Base-by-base conservation (phyloP, 257 asterid species). In the Lantana camara region DNA sequence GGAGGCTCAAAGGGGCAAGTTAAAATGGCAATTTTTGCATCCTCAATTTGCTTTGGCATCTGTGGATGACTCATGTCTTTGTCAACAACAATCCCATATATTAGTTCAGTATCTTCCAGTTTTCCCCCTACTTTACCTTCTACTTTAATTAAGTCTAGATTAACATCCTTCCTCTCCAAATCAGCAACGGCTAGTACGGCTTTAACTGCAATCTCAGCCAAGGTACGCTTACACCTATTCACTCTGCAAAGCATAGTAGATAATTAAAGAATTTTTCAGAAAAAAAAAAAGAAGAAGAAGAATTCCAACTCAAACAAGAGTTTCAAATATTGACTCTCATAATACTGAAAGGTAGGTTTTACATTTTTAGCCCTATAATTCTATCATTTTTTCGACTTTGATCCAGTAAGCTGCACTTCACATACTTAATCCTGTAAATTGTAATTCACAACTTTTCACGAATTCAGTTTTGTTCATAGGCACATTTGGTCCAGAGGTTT, bases 1-100 rank as follows among this genome's bases (percentile, higher is more conserved):
- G 98, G 98, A 29, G 96, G 97, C 82, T 90, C 98, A 85, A 90
- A 90, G 16, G 98, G 96, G 72, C 98, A 93, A 10, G 98, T 89
- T 68, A 93, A 68, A 51, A 92, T 92, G 63, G 98, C 98, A 73
- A 92, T 89, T 27, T 85, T 84, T 4, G 96, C 97, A 79, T 93
- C 95, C 77, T 82, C 80, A 24, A 93, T 93, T 70, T 85, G 90
- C 75, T 93, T 93, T 11, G 98, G 97, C 98, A 93, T 90, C 81
- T 93, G 98, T 5, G 96, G 97, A 64, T 93, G 98, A 74, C 97
- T 90, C 98, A 87, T 90, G 63, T 93, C 98, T 73, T 93, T 93
- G 82, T 93, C 97, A 9, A 93, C 90, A 63, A 93, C 68, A 62
- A 93, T 90, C 60, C 98, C 98, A 75, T 87, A 82, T 56, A 93